Base-by-base conservation (phyloP, 805 yeast genomes). In the Groenewaldozyma salmanticensis region DNA sequence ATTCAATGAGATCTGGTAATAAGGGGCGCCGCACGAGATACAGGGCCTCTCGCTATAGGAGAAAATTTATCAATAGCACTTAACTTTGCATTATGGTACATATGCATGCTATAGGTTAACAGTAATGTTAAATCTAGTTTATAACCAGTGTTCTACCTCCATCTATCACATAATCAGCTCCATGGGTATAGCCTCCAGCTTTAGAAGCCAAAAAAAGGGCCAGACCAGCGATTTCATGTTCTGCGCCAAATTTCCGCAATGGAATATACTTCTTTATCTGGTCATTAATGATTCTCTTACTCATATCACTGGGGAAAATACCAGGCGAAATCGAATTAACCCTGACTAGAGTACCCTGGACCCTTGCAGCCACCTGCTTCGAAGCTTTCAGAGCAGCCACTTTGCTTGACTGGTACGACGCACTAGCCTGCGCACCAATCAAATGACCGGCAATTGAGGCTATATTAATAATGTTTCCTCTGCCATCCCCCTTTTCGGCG, bases 251-350 rank as follows among this genome's bases (percentile, higher is more conserved):
- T 24, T 24, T 24, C 29, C 13, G 7, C 11, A 24, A 7, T 24
- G 29, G 29, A 24, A 24, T 7, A 7, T 9, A 13, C 29, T 24
- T 7, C 13, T 13, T 24, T 9, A 7, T 13, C 13, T 24, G 11
- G 7, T 24, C 29, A 24, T 7, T 24, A 13, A 13, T 13, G 13
- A 24, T 9, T 6, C n/a, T 15, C n/a, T 17, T 21, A 18, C 21
- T 15, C 46, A 72, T 75, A 37, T 72, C 75, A 4, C 77, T 68
- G 1, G 79, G 77, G 39, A 64, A 75, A 54, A 75, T 72, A 0
- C 84, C 84, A 1, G 84, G 83, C 5, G 79, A 75, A 50, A 77
- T 57, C 15, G 73, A 61, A 56, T 77, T 77, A 42, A 77, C 82
- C 33, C 72, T 74, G 49, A 77, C 71, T 54, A 75, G 71, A 42